phyloP scores from a whole-genome alignment of 2,329 filamentous ascomycete species.

The Sphaceloma murrayae region DNA sequence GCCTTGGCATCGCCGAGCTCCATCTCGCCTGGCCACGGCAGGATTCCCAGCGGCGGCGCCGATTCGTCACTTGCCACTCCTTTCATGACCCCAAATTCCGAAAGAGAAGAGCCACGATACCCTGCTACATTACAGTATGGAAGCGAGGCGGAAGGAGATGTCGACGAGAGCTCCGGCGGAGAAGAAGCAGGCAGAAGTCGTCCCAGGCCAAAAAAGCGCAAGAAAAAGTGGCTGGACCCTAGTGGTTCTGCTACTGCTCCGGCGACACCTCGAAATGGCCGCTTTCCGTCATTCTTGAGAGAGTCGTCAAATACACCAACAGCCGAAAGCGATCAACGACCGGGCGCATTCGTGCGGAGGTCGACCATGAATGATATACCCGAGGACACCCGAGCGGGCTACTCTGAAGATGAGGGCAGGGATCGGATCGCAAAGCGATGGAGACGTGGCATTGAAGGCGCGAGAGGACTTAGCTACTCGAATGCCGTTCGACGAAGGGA shows the following conservation, averaged over 20 bases:
- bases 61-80: constrained; percentile 28
- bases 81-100: constrained; percentile 38
- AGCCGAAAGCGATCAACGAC: constrained; percentile 49
- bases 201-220: constrained; percentile 51
- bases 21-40: constrained; percentile 38
- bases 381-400: constrained; percentile 37
- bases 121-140: constrained; percentile 49
- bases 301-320: constrained; percentile 38
- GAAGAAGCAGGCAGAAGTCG: constrained; percentile 39
- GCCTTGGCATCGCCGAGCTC: constrained; percentile 53
- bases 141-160: constrained; percentile 67
- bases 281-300: constrained; percentile 40
- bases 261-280: constrained; percentile 51
- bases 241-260: constrained; percentile 54
- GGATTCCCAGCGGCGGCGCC: constrained; percentile 41
- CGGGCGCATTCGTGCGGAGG: constrained; percentile 29
- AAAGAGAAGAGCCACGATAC: constrained; percentile 36
- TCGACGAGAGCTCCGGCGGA: constrained; percentile 79
- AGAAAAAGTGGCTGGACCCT: constrained; percentile 51
- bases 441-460: constrained; percentile 39
- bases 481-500: constrained; percentile 10
- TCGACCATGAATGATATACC: constrained; percentile 42
- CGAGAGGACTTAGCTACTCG: constrained; percentile 39
- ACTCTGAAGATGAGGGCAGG: constrained; percentile 44
- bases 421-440: constrained; percentile 40